These are phyloP conservation scores for Candida quercuum DNA, from an alignment of 805 yeast genomes.

Conservation along the genomic window DNA sequence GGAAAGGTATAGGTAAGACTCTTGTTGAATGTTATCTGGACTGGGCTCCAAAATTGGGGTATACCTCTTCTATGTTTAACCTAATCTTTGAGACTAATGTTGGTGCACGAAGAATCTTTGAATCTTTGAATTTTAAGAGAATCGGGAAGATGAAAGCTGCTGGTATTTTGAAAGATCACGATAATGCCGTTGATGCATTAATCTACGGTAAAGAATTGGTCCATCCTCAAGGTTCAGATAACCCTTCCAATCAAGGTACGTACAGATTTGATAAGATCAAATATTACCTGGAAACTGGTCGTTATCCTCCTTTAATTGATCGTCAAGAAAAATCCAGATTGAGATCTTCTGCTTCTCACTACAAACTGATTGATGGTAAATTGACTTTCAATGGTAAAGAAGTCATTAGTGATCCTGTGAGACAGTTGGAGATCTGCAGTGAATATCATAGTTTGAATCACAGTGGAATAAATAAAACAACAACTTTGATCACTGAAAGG, in stretches of 20 bases:
- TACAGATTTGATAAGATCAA: conserved; percentile 65
- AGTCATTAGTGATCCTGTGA: conserved; percentile 71
- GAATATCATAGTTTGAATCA: conserved; percentile 68
- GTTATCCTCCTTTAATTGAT: conserved; percentile 78
- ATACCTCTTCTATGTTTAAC: conserved; percentile 77
- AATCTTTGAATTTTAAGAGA: conserved; percentile 66
- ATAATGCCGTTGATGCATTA: conserved; percentile 79
- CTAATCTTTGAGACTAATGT: conserved; percentile 85
- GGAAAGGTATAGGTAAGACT: conserved; percentile 86
- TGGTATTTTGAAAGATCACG: conserved; percentile 80
- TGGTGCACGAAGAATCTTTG: conserved; percentile 76
- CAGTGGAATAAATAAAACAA: conserved; percentile 85
- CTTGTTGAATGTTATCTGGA: conserved; percentile 77
- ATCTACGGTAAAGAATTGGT: conserved; percentile 80
- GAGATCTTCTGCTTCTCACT: conserved; percentile 74
- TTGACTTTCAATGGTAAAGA: conserved; percentile 73
- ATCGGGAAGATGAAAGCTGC: conserved; percentile 83
- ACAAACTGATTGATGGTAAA: conserved; percentile 64
- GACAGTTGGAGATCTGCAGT: conserved; percentile 70
- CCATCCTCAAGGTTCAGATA: conserved; percentile 34
- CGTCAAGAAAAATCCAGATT: conserved; percentile 85
- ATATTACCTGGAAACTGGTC: conserved; percentile 75
- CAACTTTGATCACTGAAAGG: conserved; percentile 67
- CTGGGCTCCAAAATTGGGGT: conserved; percentile 90
- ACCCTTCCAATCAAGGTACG: conserved; percentile 48